phyloP scores from a whole-genome alignment of 2,329 filamentous ascomycete species.

The Aureobasidium leucospermi region DNA sequence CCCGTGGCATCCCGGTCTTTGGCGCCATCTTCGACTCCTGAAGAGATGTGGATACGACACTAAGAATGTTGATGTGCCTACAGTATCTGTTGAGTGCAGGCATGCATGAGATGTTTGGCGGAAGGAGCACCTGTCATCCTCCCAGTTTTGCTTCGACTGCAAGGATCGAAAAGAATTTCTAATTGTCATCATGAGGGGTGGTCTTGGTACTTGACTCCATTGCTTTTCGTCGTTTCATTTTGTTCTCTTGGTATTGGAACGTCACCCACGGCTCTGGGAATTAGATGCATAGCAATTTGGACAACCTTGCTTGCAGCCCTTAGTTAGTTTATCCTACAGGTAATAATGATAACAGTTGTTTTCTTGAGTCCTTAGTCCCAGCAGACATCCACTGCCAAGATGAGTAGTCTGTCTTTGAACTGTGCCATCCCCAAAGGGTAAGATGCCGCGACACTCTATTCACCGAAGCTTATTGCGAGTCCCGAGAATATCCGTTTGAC shows the following conservation, averaged over 20 bases:
- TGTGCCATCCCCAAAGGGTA: neutral
- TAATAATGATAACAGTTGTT: neutral
- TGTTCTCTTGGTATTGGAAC: neutral
- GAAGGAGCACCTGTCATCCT: neutral
- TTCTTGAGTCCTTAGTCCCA: neutral
- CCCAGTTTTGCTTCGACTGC: neutral
- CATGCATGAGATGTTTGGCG: neutral
- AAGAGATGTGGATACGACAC: constrained; percentile 15
- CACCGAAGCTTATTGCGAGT: neutral
- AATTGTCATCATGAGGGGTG: constrained; percentile 1
- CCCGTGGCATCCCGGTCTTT: constrained; percentile 57
- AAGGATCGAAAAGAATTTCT: neutral
- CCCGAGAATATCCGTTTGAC: neutral
- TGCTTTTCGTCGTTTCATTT: constrained; percentile 1
- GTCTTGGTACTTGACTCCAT: neutral
- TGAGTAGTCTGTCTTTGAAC: neutral
- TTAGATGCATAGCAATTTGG: neutral
- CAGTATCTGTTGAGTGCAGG: neutral
- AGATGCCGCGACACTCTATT: neutral
- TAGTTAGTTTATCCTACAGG: neutral
- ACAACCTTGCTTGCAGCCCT: constrained; percentile 5
- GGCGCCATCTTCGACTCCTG: constrained; percentile 68
- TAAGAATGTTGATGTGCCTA: neutral
- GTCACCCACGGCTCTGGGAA: neutral
- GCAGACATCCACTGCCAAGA: neutral